A percentile compares a stretch with the other conserved stretches of the same genome.
phyloP scores from a whole-genome alignment of 495 filamentous ascomycete species.

The Aspergillus hancockii region DNA sequence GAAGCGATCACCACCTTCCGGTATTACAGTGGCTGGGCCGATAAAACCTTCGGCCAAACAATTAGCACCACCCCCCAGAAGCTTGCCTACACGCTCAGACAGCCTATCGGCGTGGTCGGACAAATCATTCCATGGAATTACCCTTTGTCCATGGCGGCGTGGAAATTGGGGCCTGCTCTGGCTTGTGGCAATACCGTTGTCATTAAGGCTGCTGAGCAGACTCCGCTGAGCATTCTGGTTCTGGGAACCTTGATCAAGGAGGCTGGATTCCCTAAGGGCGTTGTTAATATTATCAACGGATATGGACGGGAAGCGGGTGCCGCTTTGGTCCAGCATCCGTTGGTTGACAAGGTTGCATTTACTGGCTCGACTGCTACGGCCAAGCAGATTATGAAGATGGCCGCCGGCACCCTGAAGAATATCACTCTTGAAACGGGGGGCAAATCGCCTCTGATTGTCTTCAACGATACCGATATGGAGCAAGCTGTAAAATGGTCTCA shows the following conservation, averaged over 20 bases:
- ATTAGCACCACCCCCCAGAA: constrained; percentile 78
- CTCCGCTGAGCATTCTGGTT: constrained; percentile 79
- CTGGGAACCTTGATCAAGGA: constrained; percentile 76
- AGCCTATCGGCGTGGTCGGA: constrained; percentile 86
- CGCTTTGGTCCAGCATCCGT: constrained; percentile 71
- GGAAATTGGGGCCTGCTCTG: constrained; percentile 89
- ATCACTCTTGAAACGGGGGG: constrained; percentile 92
- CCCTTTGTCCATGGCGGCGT: constrained; percentile 82
- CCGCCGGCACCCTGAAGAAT: constrained; percentile 81
- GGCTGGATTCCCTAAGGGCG: constrained; percentile 88
- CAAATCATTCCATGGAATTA: constrained; percentile 97
- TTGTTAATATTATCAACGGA: constrained; percentile 90
- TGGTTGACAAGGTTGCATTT: constrained; percentile 89
- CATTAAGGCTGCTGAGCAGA: constrained; percentile 89
- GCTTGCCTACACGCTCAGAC: constrained; percentile 84
- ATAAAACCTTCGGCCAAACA: constrained; percentile 89
- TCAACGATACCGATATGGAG: constrained; percentile 83
- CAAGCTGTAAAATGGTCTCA: constrained; percentile 88
- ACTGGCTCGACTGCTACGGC: constrained; percentile 84
- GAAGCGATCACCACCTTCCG: constrained; percentile 70
- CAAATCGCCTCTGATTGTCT: constrained; percentile 82
- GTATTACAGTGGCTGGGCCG: constrained; percentile 89
- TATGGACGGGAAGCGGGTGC: constrained; percentile 75
- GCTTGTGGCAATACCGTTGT: constrained; percentile 87
- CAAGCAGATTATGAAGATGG: constrained; percentile 87